phyloP scores from a whole-genome alignment of 1,139 yeast species.

The Debaryomyces nepalensis region DNA sequence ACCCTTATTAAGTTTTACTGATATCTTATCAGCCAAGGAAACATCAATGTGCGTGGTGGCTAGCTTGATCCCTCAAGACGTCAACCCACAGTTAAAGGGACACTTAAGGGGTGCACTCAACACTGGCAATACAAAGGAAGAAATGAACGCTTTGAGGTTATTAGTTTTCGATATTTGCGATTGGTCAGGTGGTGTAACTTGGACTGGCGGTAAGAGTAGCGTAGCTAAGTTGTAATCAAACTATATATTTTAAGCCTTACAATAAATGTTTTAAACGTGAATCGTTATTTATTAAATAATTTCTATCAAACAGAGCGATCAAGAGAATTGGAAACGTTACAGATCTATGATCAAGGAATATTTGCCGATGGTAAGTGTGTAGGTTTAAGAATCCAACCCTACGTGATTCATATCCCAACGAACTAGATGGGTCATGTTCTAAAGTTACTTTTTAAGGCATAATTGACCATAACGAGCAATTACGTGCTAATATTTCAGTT shows the following conservation, averaged over 20 bases:
- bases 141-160: conserved; percentile 61
- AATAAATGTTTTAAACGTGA: conserved; percentile 4
- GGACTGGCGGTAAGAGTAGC: conserved; percentile 59
- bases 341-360: neutral
- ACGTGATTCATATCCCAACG: neutral
- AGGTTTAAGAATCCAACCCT: neutral
- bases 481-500: too few species aligned
- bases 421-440: neutral
- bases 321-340: neutral
- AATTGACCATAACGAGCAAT: too few species aligned
- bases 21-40: conserved; percentile 65
- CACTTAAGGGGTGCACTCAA: conserved; percentile 86
- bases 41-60: conserved; percentile 81
- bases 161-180: conserved; percentile 68
- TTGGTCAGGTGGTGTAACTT: conserved; percentile 68
- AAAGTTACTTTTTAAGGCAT: neutral
- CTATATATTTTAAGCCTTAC: conserved; percentile 23
- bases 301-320: conserved; percentile 6
- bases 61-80: conserved; percentile 87
- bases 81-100: conserved; percentile 91
- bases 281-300: conserved; percentile 8
- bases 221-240: conserved; percentile 56
- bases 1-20: conserved; percentile 72
- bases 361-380: neutral
- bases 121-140: conserved; percentile 72